These are phyloP conservation scores for Nepenthes alata DNA, from an alignment of 179 eudicot genomes.

Conservation along the genomic window DNA sequence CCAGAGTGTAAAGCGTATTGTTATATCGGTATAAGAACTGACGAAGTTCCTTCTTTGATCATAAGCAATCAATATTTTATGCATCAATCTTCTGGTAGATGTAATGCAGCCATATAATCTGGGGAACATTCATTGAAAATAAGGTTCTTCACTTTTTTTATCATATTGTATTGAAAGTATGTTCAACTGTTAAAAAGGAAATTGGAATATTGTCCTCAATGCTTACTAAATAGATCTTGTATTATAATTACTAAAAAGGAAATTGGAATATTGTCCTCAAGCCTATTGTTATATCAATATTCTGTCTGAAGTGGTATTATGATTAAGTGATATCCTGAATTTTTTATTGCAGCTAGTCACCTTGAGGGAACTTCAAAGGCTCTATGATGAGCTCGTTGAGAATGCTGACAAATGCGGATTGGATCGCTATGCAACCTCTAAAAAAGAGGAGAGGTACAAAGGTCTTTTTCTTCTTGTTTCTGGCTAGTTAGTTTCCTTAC, in stretches of 20 bases:
- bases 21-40: neutral
- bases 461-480: constrained; percentile 2
- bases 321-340: neutral
- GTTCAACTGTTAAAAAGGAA: neutral
- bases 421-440: constrained; percentile 60
- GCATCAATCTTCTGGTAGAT: too few species aligned
- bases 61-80: neutral
- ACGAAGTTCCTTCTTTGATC: neutral
- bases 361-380: constrained; percentile 61
- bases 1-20: neutral
- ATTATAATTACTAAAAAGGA: too few species aligned
- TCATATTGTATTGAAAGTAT: neutral
- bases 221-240: neutral
- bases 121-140: too few species aligned
- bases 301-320: neutral
- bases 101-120: too few species aligned
- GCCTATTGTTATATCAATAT: too few species aligned
- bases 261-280: neutral
- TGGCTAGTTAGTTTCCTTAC: constrained; percentile 3
- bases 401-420: constrained; percentile 51
- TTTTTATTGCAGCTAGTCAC: constrained; percentile 46
- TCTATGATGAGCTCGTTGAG: constrained; percentile 64
- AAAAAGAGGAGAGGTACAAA: constrained; percentile 49
- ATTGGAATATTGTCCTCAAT: neutral
- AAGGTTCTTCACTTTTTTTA: too few species aligned